Base-by-base conservation (phyloP, 192 early-diverging fungal genomes). In the Backusella morwellensis region DNA sequence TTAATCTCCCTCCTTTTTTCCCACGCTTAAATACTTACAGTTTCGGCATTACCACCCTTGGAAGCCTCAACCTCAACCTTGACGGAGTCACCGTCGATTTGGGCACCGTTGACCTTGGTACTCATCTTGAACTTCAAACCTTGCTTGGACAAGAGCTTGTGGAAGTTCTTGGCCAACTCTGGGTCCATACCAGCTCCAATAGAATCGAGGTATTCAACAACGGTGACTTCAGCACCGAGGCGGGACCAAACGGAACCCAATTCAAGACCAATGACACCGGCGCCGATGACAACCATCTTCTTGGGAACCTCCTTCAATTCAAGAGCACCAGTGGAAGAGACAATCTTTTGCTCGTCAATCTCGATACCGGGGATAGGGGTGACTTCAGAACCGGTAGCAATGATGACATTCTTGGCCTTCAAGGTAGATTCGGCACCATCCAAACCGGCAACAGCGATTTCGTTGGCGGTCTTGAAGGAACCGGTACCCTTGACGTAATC, bases 271-370 rank as follows among this genome's bases (percentile, higher is more conserved):
- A 99, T 99, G 78, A 99, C 97, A 87, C 98, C 98, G 73, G 95
- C 98, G 77, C 98, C 98, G 82, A 99, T 98, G 72, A 99, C 97
- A 68, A 97, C 91, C 95, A 99, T 94, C 88, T 97, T 97, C 88
- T 98, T 93, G 52, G 98, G 98, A 34, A 99, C 94, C 82, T 96
- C 90, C 79, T 93, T 88, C 77, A 99, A 89, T 35, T 95, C 92
- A 77, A 99, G 91, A 15, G 98, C 98, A 73, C 98, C 98, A 19
- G 98, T 99, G n/a, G 98, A 99, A 56, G 94, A 95, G 54, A 99
- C 93, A 76, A 99, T 97, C 82, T 92, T 90, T 89, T 96, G 92
- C 87, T 98, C 97, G 81, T 99, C 97, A 79, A 98, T 86, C 38
- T 75, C 94, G 80, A 99, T 93, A 36, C 96, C 96, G 19, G 96